These are phyloP conservation scores for Globisporangium rhizosaccharum DNA, from an alignment of 352 stramenopile species.

Conservation along the genomic window DNA sequence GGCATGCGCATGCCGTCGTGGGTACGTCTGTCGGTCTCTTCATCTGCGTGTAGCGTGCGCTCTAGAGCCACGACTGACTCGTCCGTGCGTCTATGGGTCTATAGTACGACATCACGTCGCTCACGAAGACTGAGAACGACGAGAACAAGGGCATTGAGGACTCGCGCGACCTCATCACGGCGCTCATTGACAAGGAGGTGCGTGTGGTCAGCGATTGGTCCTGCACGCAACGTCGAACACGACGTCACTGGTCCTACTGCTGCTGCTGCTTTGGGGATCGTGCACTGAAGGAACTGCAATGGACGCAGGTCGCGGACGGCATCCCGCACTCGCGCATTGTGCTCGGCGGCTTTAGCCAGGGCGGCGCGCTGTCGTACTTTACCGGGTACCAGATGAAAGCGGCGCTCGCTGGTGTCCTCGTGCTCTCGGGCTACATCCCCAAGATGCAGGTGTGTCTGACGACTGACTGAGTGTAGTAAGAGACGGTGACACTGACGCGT, in stretches of 20 bases:
- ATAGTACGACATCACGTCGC: constrained; percentile 94
- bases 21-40: constrained; percentile 29
- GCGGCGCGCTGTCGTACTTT: constrained; percentile 86
- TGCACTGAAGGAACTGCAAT: neutral
- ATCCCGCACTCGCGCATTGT: constrained; percentile 90
- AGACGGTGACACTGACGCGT: no score
- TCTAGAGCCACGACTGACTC: neutral
- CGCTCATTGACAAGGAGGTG: constrained; percentile 81
- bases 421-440: constrained; percentile 73
- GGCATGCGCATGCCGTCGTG: constrained; percentile 92
- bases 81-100: neutral
- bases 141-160: constrained; percentile 86
- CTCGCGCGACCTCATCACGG: constrained; percentile 58
- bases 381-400: constrained; percentile 65
- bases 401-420: constrained; percentile 56
- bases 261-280: no score
- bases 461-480: no score
- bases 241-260: no score
- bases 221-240: no score
- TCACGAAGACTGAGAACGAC: constrained; percentile 85
- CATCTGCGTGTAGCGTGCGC: neutral
- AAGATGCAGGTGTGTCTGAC: constrained; percentile 26
- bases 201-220: no score
- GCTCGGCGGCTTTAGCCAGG: constrained; percentile 93
- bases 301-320: constrained; percentile 29